Conservation (phyloP, 768 basidiomycete genomes). For the Baorangia bicolor region DNA sequence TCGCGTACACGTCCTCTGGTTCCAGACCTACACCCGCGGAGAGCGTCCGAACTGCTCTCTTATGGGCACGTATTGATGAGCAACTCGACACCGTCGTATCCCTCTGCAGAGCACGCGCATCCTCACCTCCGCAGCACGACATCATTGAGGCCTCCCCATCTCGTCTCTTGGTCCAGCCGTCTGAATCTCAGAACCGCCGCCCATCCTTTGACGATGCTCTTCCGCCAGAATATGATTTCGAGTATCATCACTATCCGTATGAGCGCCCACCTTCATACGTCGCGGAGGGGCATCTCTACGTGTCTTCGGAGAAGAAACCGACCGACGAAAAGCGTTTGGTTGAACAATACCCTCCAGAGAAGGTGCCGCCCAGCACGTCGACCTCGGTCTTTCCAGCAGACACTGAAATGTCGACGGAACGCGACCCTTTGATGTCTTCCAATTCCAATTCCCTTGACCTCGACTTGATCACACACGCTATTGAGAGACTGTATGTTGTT, state of each 20-base stretch:
- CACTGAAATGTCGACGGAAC: not conserved
- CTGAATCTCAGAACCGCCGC: constrained; percentile 35
- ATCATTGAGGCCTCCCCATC: constrained; percentile 21
- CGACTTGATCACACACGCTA: constrained; percentile 81
- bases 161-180: constrained; percentile 12
- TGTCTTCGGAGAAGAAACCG: constrained; percentile 6
- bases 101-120: constrained; percentile 61
- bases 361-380: constrained; percentile 8
- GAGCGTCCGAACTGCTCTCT: constrained; percentile 57
- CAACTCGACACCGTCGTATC: constrained; percentile 67
- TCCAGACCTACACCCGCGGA: constrained; percentile 40
- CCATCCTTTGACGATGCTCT: constrained; percentile 32
- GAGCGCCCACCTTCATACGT: constrained; percentile 31
- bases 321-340: constrained; percentile 9
- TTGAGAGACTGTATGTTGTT: constrained; percentile 82
- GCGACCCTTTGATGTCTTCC: not conserved
- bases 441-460: constrained; percentile 68
- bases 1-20: constrained; percentile 2
- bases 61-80: constrained; percentile 76
- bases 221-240: constrained; percentile 55
- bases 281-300: constrained; percentile 1
- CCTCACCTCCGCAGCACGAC: constrained; percentile 7
- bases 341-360: constrained; percentile 24
- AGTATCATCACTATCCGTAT: constrained; percentile 9
- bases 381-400: not conserved